phyloP scores from a whole-genome alignment of 1,139 yeast genomes.

The Lipomyces yarrowii region DNA sequence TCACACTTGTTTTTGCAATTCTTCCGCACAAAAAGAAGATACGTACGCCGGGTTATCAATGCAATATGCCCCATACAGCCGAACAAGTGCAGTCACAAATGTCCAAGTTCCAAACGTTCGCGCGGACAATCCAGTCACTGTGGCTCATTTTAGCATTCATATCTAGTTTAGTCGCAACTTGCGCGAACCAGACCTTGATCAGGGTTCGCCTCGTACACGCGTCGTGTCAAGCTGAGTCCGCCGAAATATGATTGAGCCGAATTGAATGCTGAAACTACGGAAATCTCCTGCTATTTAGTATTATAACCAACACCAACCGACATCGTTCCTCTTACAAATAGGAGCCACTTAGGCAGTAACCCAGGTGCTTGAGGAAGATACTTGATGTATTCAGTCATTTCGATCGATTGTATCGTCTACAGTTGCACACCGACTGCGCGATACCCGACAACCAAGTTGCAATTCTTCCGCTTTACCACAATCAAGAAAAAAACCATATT shows the following conservation, averaged over 20 bases:
- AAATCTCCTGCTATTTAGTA: constrained; percentile 48
- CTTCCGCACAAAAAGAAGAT: background rate
- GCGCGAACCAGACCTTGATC: constrained; percentile 44
- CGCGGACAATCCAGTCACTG: constrained; percentile 75
- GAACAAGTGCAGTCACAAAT: constrained; percentile 75
- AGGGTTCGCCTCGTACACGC: constrained; percentile 75
- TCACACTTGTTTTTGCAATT: too few relatives aligned
- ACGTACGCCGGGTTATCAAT: constrained; percentile 58
- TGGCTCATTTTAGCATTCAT: background rate
- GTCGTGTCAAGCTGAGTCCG: constrained; percentile 70
- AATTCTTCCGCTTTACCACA: background rate
- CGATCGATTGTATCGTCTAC: background rate
- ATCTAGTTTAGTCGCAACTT: background rate
- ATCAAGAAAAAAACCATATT: background rate
- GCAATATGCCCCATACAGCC: constrained; percentile 85
- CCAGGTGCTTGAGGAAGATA: constrained; percentile 52
- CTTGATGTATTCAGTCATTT: constrained; percentile 3
- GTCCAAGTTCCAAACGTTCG: constrained; percentile 99
- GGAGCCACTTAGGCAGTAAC: constrained; percentile 67
- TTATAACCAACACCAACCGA: background rate
- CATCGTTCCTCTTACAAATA: constrained; percentile 46
- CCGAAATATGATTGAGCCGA: constrained; percentile 84
- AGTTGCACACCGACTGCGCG: background rate
- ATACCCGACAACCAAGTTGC: background rate
- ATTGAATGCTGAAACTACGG: constrained; percentile 87